These are phyloP conservation scores for Terana coerulea DNA, from an alignment of 768 basidiomycete species.

Conservation along the genomic window DNA sequence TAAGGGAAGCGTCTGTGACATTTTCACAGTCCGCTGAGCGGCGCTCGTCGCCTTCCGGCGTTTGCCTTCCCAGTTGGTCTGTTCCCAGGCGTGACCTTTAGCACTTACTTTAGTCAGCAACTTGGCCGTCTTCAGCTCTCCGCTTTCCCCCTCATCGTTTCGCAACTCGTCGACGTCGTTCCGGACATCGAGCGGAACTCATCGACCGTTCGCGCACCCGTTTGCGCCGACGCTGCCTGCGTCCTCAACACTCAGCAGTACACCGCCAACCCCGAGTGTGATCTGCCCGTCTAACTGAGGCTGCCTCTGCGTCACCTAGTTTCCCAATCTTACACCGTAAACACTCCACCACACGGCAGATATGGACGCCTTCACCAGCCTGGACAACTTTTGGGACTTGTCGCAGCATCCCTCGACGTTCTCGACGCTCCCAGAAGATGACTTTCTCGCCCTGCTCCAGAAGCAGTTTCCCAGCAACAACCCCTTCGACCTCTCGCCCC, in stretches of 20 bases:
- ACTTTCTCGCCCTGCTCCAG: slow-evolving; percentile 72
- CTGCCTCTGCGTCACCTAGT: slow-evolving; percentile 10
- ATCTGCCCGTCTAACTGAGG: not conserved
- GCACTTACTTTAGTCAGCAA: slow-evolving; percentile 7
- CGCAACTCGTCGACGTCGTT: not conserved
- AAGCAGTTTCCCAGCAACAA: slow-evolving; percentile 58
- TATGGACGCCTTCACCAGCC: slow-evolving; percentile 49
- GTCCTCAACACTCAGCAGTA: not conserved
- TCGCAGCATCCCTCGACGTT: slow-evolving; percentile 50
- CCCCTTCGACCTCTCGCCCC: slow-evolving; percentile 21
- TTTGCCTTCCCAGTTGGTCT: not conserved
- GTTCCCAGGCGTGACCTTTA: slow-evolving; percentile 1
- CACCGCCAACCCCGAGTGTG: not conserved
- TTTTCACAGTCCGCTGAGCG: not conserved
- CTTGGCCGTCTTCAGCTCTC: slow-evolving; percentile 1
- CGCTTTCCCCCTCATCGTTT: not conserved
- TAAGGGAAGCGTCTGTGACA: not conserved
- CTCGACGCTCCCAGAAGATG: slow-evolving; percentile 66
- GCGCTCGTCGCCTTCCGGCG: not conserved
- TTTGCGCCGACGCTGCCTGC: not conserved
- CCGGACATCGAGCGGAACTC: not conserved
- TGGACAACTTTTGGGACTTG: slow-evolving; percentile 62
- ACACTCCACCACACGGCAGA: slow-evolving; percentile 4
- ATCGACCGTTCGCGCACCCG: not conserved
- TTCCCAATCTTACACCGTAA: slow-evolving; percentile 2